Base-by-base conservation (phyloP, 116 monocot species). In the Phalaenopsis hybrid region DNA sequence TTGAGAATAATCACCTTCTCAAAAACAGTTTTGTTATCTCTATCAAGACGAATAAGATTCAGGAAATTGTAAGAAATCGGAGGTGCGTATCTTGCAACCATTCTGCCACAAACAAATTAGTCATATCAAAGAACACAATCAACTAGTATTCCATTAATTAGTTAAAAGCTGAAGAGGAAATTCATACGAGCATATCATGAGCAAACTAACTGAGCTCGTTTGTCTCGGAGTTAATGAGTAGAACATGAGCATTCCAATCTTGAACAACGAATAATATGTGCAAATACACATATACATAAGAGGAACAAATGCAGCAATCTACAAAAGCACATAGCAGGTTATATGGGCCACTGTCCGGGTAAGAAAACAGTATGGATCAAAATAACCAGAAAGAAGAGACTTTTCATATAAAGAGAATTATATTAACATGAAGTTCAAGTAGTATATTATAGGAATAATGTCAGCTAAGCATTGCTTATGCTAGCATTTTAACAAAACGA, bases 101-200 rank as follows among this genome's bases (percentile, higher is more conserved):
- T 97, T 85, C 96, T 97, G 87, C 78, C 67, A 67, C n/a, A 28
- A 57, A 85, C 31, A 73, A 58, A 82, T 75, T 69, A 50, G 55
- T 13, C 55, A 55, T 16, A 55, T 55, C 13, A 55, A 55, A 55
- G 16, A 55, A 55, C 55, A 55, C 13, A 55, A 55, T 55, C 55
- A 55, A 55, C 55, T 4, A 55, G 55, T 13, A 55, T 55, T 55
- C 13, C 28, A 28, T 79, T 21, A 23, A 72, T 31, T 28, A 34
- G 33, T 51, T 18, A 59, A 33, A 84, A 74, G 11, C 0, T 21
- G 8, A 44, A 72, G 15, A 80, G 20, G n/a, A 75, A 44, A 72
- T 82, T 89, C 94, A 89, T 94, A 97, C 96, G 96, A 97, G 88
- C 92, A 94, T 81, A 97, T 97, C 92, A 94, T 94, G 43, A 97